These are phyloP conservation scores for Rhizopus arrhizus DNA, from an alignment of 371 early-diverging fungal genomes.

Conservation along the genomic window DNA sequence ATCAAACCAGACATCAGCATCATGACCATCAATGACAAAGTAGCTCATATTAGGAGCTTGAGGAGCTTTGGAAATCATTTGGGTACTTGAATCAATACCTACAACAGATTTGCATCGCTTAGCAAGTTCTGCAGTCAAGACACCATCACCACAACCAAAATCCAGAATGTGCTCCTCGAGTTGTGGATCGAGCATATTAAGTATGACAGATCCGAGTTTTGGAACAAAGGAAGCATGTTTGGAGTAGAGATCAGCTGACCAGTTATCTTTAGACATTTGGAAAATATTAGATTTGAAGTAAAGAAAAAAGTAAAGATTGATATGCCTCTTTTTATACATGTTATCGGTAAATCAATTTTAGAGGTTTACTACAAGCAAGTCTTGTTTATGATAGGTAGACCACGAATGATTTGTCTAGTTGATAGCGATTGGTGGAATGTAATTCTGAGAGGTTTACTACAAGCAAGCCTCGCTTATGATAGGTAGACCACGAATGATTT, in stretches of 20 bases:
- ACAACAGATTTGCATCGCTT: constrained; percentile 51
- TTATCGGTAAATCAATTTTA: too few relatives aligned
- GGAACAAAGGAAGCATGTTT: constrained; percentile 65
- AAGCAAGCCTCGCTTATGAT: background rate
- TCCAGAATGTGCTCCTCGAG: constrained; percentile 62
- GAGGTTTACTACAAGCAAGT: background rate
- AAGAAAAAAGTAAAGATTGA: background rate
- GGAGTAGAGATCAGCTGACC: constrained; percentile 57
- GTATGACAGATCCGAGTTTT: constrained; percentile 50
- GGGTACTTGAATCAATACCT: constrained; percentile 63
- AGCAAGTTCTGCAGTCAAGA: constrained; percentile 57
- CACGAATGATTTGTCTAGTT: too few relatives aligned
- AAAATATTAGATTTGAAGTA: background rate
- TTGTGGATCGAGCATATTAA: constrained; percentile 53
- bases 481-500: too few relatives aligned
- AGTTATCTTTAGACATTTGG: constrained; percentile 36
- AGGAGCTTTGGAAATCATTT: constrained; percentile 62
- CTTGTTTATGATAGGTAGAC: background rate
- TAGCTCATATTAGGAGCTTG: constrained; percentile 27
- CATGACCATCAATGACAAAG: constrained; percentile 60
- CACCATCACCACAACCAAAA: constrained; percentile 77
- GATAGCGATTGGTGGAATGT: too few relatives aligned
- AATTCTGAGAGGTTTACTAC: background rate
- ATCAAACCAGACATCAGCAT: constrained; percentile 48
- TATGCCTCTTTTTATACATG: background rate